Base-by-base conservation (phyloP, 2,329 filamentous ascomycete genomes). In the Alternaria brassicae region DNA sequence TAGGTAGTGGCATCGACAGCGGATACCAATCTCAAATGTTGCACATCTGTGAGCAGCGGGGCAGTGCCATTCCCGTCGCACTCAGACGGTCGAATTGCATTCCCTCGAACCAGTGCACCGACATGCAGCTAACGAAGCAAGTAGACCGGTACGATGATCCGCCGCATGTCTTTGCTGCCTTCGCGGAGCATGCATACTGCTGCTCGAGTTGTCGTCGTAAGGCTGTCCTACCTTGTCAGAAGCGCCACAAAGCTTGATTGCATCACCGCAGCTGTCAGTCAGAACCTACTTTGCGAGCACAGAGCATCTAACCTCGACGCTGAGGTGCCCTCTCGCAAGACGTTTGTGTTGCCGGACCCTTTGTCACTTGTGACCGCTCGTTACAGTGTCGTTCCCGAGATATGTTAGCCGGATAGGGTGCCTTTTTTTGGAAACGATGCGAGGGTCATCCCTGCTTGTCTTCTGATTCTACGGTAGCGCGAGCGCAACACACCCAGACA, bases 211-310 rank as follows among this genome's bases (percentile, higher is more conserved):
- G 39, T 34, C 45, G 41, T 19, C 34, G 37, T 54, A 42, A 50
- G 51, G 51, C 61, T 36, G 65, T 65, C 53, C 56, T 23, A 71
- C 62, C 15, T 19, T 40, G 39, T 52, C 44, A 60, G 72, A 65
- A 69, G 67, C 71, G 72, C 74, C 69, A 75, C 72, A 75, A 74
- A 75, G 72, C 72, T 76, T 75, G 65, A 71, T 53, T 49, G 50
- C 50, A 66, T 56, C 59, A 70, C 71, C 47, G 36, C 61, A 68
- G 60, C 55, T 69, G 60, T 68, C 67, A 68, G 53, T 68, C 36
- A 68, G 56, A 64, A 56, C 58, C 44, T 62, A 62, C 45, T 49
- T 17, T 23, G 50, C n/a, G 36, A 21, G 25, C 25, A 49, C 51
- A 28, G 13, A 28, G 34, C 42, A 23, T 32, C 27, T 34, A 8